phyloP scores from a whole-genome alignment of 441 rosid genomes.

The Melastoma candidum region DNA sequence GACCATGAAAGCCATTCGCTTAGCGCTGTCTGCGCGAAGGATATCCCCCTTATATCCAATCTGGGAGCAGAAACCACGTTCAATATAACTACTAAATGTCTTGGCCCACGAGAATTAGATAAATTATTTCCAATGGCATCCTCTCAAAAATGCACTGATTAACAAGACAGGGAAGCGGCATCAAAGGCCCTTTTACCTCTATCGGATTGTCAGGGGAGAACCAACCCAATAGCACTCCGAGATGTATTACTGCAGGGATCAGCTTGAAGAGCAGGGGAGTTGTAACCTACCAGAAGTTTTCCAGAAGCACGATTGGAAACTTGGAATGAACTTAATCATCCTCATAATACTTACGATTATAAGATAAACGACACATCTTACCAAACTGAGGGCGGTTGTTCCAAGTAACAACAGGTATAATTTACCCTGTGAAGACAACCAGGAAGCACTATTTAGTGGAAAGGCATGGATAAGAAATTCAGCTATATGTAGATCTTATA shows the following conservation, averaged over 20 bases:
- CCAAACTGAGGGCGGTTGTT: conserved; percentile 92
- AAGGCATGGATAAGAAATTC: neutral
- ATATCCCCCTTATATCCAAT: conserved; percentile 89
- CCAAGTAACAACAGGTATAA: conserved; percentile 86
- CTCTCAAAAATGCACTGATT: conserved; percentile 6
- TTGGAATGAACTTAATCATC: no score
- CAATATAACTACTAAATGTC: conserved; percentile 25
- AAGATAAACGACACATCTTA: conserved; percentile 22
- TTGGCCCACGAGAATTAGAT: conserved; percentile 11
- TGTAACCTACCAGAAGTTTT: conserved; percentile 48
- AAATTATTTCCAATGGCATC: conserved; percentile 8
- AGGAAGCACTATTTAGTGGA: conserved; percentile 1
- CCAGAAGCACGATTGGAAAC: neutral
- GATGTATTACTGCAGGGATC: conserved; percentile 85
- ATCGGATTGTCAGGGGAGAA: conserved; percentile 59
- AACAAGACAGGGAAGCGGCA: neutral
- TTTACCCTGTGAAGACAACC: conserved; percentile 56
- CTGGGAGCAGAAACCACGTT: conserved; percentile 54
- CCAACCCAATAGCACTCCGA: conserved; percentile 88
- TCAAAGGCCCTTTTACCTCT: conserved; percentile 46
- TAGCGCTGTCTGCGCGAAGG: conserved; percentile 79
- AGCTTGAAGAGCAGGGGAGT: conserved; percentile 94
- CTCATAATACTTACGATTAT: no score
- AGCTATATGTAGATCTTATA: no score
- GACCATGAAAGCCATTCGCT: conserved; percentile 77